Conservation (phyloP, 768 basidiomycete species). For the Suillus brevipes region DNA sequence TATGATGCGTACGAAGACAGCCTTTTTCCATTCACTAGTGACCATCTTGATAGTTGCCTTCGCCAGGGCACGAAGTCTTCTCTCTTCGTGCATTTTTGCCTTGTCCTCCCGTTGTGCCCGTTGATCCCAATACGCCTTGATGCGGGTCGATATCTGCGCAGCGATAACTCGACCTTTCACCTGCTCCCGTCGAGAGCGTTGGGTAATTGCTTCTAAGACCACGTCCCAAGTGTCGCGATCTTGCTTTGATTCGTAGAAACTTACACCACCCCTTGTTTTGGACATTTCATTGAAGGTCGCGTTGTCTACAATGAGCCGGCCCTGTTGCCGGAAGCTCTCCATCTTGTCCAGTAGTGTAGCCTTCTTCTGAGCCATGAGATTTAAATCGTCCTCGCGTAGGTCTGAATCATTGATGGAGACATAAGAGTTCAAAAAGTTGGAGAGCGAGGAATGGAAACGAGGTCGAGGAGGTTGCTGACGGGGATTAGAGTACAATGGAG, state of each 20-base stretch:
- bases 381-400: conserved; percentile 40
- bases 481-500: conserved; percentile 62
- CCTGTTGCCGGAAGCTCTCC: conserved; percentile 45
- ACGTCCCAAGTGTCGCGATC: conserved; percentile 57
- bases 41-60: conserved; percentile 73
- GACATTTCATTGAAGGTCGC: conserved; percentile 23
- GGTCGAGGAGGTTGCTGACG: conserved; percentile 60
- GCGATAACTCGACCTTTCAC: conserved; percentile 44
- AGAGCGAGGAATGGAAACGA: conserved; percentile 53
- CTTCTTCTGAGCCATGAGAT: conserved; percentile 41
- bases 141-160: conserved; percentile 57
- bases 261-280: background rate
- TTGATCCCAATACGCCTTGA: conserved; percentile 77
- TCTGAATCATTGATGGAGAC: conserved; percentile 51
- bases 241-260: conserved; percentile 25
- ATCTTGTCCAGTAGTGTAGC: conserved; percentile 45
- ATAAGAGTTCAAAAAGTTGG: conserved; percentile 63
- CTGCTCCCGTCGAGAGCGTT: conserved; percentile 21
- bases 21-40: conserved; percentile 83
- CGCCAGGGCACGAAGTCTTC: conserved; percentile 61
- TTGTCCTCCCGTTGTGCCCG: conserved; percentile 63
- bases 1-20: conserved; percentile 64
- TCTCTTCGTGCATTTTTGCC: conserved; percentile 61
- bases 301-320: conserved; percentile 43
- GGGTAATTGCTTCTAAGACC: conserved; percentile 49